A percentile compares a stretch with the other conserved stretches of the same genome.
Evolutionary conservation across 345 rosid genomes (phyloP).

Genomic region (Trapa incisa): DNA sequence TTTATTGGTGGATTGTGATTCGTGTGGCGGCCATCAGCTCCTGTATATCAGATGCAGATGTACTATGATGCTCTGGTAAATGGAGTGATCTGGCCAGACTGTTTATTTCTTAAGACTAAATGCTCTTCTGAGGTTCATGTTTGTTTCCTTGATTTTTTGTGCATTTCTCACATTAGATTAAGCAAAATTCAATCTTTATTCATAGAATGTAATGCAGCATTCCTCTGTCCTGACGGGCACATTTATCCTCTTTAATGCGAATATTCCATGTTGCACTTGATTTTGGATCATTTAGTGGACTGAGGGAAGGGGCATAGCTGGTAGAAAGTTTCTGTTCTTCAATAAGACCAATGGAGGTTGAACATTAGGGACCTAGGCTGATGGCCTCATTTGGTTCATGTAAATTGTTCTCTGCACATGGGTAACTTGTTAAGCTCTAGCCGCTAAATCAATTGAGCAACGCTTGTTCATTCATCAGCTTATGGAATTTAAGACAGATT

Average conservation of each 20-base stretch:
- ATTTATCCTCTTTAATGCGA: background rate
- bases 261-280: background rate
- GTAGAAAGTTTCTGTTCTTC: background rate
- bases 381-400: background rate
- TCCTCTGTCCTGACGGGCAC: background rate
- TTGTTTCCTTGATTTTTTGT: background rate
- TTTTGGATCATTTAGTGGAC: background rate
- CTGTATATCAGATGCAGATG: constrained; percentile 78
- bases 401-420: background rate
- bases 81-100: constrained; percentile 49
- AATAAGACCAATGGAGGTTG: background rate
- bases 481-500: background rate
- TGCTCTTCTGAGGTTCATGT: constrained; percentile 48
- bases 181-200: background rate
- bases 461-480: background rate
- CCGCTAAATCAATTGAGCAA: background rate
- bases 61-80: constrained; percentile 58
- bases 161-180: background rate
- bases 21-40: constrained; percentile 41
- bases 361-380: background rate
- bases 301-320: background rate
- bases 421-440: background rate
- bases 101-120: constrained; percentile 62
- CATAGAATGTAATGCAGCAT: background rate
- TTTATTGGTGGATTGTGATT: background rate